Percentiles rank a stretch among this genome's conserved stretches.
Evolutionary conservation across 106 monocot species (phyloP).

Genomic region (Dioscorea dumetorum): DNA sequence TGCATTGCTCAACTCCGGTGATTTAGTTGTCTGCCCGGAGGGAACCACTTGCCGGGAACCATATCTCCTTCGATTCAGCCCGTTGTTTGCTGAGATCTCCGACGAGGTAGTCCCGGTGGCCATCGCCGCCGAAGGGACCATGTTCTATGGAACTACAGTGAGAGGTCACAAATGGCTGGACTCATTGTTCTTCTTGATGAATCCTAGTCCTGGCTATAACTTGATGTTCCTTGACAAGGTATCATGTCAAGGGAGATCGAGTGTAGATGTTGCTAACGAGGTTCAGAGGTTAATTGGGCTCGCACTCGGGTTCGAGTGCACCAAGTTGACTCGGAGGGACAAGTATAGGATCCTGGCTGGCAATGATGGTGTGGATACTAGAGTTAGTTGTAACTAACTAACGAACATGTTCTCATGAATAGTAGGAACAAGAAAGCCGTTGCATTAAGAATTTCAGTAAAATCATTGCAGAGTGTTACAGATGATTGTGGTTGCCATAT

Average conservation of each 20-base stretch:
- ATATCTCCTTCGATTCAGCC: slow-evolving; percentile 49
- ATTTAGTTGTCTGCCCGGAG: slow-evolving; percentile 47
- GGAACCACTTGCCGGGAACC: slow-evolving; percentile 65
- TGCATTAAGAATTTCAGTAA: not conserved
- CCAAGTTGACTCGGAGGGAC: slow-evolving; percentile 24
- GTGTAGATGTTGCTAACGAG: slow-evolving; percentile 19
- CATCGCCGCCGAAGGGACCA: slow-evolving; percentile 11
- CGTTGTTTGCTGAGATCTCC: slow-evolving; percentile 43
- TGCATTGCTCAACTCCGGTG: slow-evolving; percentile 7
- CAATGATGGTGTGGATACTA: slow-evolving; percentile 16
- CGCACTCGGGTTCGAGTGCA: slow-evolving; percentile 26
- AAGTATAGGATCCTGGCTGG: slow-evolving; percentile 41
- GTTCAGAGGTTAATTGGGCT: slow-evolving; percentile 22
- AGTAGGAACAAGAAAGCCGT: not conserved
- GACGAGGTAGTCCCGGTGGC: slow-evolving; percentile 39
- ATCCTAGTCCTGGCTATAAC: slow-evolving; percentile 29
- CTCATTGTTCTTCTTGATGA: slow-evolving; percentile 56
- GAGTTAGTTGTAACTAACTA: not conserved
- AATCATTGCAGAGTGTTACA: slow-evolving; percentile 2
- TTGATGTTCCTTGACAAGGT: slow-evolving; percentile 19
- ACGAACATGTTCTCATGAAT: no score
- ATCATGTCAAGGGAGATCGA: not conserved
- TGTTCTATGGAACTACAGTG: slow-evolving; percentile 48
- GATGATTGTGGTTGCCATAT: not conserved
- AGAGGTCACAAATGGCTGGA: slow-evolving; percentile 44